phyloP scores from a whole-genome alignment of 2,329 filamentous ascomycete genomes.

The Elsinoe batatas region DNA sequence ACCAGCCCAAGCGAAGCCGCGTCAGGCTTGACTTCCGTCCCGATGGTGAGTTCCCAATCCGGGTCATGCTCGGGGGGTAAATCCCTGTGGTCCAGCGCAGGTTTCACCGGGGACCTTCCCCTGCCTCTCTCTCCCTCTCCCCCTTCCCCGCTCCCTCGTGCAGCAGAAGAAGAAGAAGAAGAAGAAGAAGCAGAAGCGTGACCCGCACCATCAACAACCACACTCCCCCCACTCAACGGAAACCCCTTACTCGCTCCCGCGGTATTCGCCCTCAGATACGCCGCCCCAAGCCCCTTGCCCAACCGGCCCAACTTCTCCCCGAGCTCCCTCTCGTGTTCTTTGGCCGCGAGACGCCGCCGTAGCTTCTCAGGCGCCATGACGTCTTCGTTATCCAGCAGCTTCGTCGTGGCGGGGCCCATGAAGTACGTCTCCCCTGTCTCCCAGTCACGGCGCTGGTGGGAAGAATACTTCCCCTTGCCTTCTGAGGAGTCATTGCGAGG shows the following conservation, averaged over 20 bases:
- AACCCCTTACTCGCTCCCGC: background rate
- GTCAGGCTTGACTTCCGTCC: background rate
- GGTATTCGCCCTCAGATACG: conserved; percentile 50
- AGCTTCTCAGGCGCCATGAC: conserved; percentile 38
- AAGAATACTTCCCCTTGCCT: background rate
- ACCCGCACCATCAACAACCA: background rate
- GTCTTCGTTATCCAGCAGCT: conserved; percentile 53
- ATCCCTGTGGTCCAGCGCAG: too few relatives aligned
- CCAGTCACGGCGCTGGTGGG: conserved; percentile 24
- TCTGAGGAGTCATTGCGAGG: background rate
- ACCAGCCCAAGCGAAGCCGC: conserved; percentile 34
- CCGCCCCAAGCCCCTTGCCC: conserved; percentile 56
- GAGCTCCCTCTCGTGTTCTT: conserved; percentile 64
- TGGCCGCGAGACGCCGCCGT: conserved; percentile 41
- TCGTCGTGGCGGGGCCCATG: conserved; percentile 33
- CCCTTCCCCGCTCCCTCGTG: background rate
- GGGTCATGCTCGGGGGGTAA: background rate
- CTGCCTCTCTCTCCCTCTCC: background rate
- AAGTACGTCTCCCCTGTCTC: conserved; percentile 15
- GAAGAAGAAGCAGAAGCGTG: too few relatives aligned
- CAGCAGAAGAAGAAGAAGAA: background rate
- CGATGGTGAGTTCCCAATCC: conserved; percentile 1
- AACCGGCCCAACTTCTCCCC: conserved; percentile 56
- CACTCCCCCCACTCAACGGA: too few relatives aligned
- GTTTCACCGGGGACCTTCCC: background rate